Evolutionary conservation across 148 eudicot genomes (phyloP), one percentile per base, ranked within the genome.

Genomic region (Silene conica): DNA sequence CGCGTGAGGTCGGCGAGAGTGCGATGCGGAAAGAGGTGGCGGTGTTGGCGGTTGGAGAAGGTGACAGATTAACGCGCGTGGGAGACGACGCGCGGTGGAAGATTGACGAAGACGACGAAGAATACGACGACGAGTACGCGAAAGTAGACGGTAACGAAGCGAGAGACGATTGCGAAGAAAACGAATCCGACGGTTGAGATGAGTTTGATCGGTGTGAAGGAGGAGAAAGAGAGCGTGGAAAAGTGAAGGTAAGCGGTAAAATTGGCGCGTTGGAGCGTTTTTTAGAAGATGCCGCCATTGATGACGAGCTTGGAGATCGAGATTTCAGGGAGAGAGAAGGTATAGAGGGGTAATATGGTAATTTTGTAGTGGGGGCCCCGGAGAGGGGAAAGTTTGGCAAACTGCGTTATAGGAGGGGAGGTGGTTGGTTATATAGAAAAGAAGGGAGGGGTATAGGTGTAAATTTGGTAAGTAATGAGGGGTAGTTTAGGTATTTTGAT

Each of bases 11-110:
- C 8, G 87, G 74, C 0, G 74, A 66, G 26, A 65, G 67, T 38
- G 83, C 67, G 22, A 89, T 79, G 8, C 86, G 80, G 3, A 87
- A 82, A 6, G 43, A 6, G 25, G 90, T 67, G 12, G 83, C 56
- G 3, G 80, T 38, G 5, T 85, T 61, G 19, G 81, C 54, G 8
- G 83, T 21, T n/a, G 74, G 41, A 8, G 82, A 15, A 20, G 79
- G 26, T 6, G 85, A 80, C 23, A 80, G 48, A 54, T 74, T 73
- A 16, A 85, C 90, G 23, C 88, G 87, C 20, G 88, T 83, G 0
- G 90, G 90, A 1, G 88, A 83, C 5, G 80, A 61, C 6, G 86
- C 74, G 3, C 84, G 83, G 69, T 82, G 55, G n/a, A 80, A 74
- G 8, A 80, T 22, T 5, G 83, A 67, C 25, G 58, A 58, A 50